Evolutionary conservation across 441 rosid species (phyloP).

Genomic region (Euphorbia celastroides): DNA sequence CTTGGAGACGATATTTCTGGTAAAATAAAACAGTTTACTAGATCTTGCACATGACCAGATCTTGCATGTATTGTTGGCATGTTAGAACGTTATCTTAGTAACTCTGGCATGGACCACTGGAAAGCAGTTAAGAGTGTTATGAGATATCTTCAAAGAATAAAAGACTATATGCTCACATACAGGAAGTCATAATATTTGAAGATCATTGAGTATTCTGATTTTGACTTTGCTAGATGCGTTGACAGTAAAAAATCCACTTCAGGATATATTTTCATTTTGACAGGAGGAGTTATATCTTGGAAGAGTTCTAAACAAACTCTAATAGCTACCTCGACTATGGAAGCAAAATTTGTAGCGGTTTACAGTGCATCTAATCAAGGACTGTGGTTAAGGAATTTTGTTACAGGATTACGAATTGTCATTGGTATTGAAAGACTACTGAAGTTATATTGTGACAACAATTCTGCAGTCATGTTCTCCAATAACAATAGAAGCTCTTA

Average conservation of each 20-base stretch:
- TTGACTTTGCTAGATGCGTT: background rate
- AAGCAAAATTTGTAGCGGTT: background rate
- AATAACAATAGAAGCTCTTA: no score
- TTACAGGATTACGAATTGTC: background rate
- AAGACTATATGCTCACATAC: no score
- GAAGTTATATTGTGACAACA: background rate
- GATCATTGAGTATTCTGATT: background rate
- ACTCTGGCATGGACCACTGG: no score
- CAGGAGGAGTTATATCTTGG: background rate
- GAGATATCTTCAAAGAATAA: no score
- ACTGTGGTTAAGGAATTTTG: background rate
- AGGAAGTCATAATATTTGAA: no score
- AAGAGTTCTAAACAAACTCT: background rate
- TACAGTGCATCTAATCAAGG: background rate
- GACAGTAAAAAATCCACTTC: background rate
- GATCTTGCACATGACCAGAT: no score
- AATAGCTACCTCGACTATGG: background rate
- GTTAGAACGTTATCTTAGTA: no score
- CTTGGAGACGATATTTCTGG: no score
- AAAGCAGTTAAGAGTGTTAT: no score
- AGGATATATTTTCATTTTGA: background rate
- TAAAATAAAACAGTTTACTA: no score
- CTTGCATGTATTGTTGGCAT: no score
- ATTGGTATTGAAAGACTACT: background rate
- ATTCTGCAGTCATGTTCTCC: background rate